Base-by-base conservation (phyloP, 805 yeast genomes). In the Wickerhamomyces subpelliculosus region DNA sequence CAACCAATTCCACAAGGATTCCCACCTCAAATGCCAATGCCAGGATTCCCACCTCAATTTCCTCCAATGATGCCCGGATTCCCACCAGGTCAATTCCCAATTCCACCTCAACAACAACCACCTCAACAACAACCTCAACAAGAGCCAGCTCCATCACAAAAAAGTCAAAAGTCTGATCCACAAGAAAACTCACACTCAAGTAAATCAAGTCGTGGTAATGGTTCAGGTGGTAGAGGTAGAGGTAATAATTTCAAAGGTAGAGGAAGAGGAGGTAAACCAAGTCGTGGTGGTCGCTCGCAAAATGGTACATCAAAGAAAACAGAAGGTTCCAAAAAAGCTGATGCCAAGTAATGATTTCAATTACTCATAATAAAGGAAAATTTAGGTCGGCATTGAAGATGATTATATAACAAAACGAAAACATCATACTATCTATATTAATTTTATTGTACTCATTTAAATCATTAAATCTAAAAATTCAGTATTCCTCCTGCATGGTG, bases 401-500 rank as follows among this genome's bases (percentile, higher is more conserved):
- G 4, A 7, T 14, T 27, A 27, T 16, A 19, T 22, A 22, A 22
- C 10, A 22, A 22, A 27, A 27, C 13, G 19, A 16, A 16, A 9
- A 4, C n/a, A n/a, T n/a, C n/a, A n/a, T n/a, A n/a, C n/a, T n/a
- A n/a, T n/a, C n/a, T n/a, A n/a, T n/a, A n/a, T n/a, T n/a, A n/a
- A n/a, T n/a, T 27, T 5, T 27, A 27, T 16, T 27, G 20, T 16
- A n/a, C 11, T 27, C 29, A 27, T 16, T 16, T 22, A 8, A 16
- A 14, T 27, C 29, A 19, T 27, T 27, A 27, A 27, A n/a, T 14
- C 4, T 26, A 12, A n/a, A 5, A 8, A 7, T 23, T 43, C 40
- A 62, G 33, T 54, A 57, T 37, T 70, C 72, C 34, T 67, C 68
- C 38, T 61, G 63, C 51, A 63, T 52, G 1, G 72, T 62, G 31